Evolutionary conservation across 768 basidiomycete genomes (phyloP), one percentile per base, ranked within the genome.

Genomic region (Daedaleopsis sinensis): DNA sequence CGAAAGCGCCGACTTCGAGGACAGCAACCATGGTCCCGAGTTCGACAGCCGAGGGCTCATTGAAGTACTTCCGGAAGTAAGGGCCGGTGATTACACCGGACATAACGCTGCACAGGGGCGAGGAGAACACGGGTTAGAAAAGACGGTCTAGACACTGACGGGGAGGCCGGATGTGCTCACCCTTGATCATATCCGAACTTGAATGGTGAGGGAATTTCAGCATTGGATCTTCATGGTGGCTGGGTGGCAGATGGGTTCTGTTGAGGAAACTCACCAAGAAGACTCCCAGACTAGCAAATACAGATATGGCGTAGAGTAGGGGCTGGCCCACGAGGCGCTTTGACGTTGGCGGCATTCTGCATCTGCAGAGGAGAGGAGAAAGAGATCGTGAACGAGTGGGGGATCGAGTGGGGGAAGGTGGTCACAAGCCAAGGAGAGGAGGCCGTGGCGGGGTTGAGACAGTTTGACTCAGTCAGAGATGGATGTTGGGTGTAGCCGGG

Each of bases 1-100:
- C 82, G 72, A 97, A 89, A 42, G 95, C 95, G 47, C 95, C 95
- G 38, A 98, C 82, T 75, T 98, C 94, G 37, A 96, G 78, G 6
- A 96, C 89, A n/a, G 95, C 93, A 43, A 97, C 94, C 90, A 98
- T 94, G 19, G 92, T 93, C n/a, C 94, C 95, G 23, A 94, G 74
- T 68, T 90, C 84, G 52, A 90, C 75, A 0, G 89, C 80, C 16
- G 82, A 82, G 18, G 94, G 95, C 19, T 87, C 82, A 61, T 91
- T 78, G 79, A 98, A 96, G 76, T 84, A 96, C 56, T 87, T 84
- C 65, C 80, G 84, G 75, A 94, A 93, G 73, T 93, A 83, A 21
- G 89, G 89, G 0, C 90, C 90, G 27, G 89, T 97, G 74, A 98
- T 96, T 65, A 97, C 87, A 32, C 94, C 94, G 65, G 88, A 90